Conservation (phyloP, 31 red algal genomes). For the Odonthalia washingtoniensis region DNA sequence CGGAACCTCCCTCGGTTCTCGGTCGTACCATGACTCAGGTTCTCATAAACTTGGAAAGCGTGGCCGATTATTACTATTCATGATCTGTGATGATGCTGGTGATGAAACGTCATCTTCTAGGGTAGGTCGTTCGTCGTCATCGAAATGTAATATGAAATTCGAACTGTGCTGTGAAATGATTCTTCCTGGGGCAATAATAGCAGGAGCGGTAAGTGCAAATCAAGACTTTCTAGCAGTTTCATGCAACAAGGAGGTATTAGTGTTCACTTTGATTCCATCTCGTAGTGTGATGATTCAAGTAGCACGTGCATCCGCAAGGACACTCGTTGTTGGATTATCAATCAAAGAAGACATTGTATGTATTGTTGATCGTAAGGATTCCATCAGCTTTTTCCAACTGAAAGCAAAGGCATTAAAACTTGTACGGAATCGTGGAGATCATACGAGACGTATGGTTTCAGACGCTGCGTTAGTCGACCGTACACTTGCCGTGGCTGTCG, state of each 20-base stretch:
- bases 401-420: slow-evolving; percentile 20
- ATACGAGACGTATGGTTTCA: slow-evolving; percentile 59
- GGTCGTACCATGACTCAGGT: slow-evolving; percentile 6
- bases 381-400: slow-evolving; percentile 60
- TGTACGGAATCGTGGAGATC: slow-evolving; percentile 59
- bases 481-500: slow-evolving; percentile 56
- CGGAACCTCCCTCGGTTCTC: slow-evolving; percentile 61
- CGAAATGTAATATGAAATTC: slow-evolving; percentile 20
- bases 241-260: slow-evolving; percentile 69
- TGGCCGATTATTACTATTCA: slow-evolving; percentile 58
- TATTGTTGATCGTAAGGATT: slow-evolving; percentile 69
- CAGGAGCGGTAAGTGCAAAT: slow-evolving; percentile 51
- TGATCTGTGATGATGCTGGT: not conserved
- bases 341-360: slow-evolving; percentile 67
- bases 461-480: slow-evolving; percentile 72
- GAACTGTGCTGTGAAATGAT: slow-evolving; percentile 59
- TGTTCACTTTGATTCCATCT: slow-evolving; percentile 49
- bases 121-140: not conserved
- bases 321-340: slow-evolving; percentile 62
- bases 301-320: slow-evolving; percentile 44
- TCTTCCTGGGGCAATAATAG: slow-evolving; percentile 64
- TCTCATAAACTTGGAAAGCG: slow-evolving; percentile 25
- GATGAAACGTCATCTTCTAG: not conserved
- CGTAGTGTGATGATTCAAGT: slow-evolving; percentile 50
- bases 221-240: slow-evolving; percentile 50